A percentile compares a stretch with the other conserved stretches of the same genome.
These are phyloP conservation scores for Fragaria ananassa DNA, from an alignment of 306 rosid genomes.

Conservation along the genomic window DNA sequence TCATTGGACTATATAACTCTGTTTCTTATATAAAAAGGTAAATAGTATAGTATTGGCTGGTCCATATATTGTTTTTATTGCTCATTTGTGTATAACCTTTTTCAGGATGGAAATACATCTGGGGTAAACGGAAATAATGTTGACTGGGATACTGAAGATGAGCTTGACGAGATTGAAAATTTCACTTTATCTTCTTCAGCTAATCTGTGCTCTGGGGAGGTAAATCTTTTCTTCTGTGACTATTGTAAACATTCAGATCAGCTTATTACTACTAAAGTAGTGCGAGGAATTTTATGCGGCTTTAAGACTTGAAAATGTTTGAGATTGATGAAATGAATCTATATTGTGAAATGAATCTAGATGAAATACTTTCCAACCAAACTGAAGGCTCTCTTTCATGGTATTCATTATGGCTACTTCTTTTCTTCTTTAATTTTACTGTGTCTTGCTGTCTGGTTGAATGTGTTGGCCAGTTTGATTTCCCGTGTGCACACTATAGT, in stretches of 20 bases:
- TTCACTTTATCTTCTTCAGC: constrained; percentile 47
- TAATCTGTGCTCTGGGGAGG: constrained; percentile 46
- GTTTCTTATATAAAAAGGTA: not conserved
- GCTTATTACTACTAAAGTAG: not conserved
- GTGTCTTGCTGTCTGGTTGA: not conserved
- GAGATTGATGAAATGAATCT: not conserved
- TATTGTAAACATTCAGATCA: not conserved
- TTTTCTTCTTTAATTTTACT: not conserved
- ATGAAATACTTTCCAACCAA: not conserved
- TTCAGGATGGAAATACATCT: constrained; percentile 65
- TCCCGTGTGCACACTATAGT: not conserved
- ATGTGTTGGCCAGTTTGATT: not conserved
- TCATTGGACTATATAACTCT: not conserved
- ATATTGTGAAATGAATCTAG: not conserved
- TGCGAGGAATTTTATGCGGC: not conserved
- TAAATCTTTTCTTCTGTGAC: constrained; percentile 16
- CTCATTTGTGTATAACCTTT: constrained; percentile 12
- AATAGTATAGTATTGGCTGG: not conserved
- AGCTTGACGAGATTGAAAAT: constrained; percentile 60
- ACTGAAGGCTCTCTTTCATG: not conserved
- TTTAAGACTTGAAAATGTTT: not conserved
- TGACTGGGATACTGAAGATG: constrained; percentile 93
- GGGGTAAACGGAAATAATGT: constrained; percentile 47
- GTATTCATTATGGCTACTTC: not conserved
- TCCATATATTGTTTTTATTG: constrained; percentile 2